Evolutionary conservation across 2,329 filamentous ascomycete species (phyloP), one percentile per base, ranked within the genome.

Genomic region (Ascochyta lentis): DNA sequence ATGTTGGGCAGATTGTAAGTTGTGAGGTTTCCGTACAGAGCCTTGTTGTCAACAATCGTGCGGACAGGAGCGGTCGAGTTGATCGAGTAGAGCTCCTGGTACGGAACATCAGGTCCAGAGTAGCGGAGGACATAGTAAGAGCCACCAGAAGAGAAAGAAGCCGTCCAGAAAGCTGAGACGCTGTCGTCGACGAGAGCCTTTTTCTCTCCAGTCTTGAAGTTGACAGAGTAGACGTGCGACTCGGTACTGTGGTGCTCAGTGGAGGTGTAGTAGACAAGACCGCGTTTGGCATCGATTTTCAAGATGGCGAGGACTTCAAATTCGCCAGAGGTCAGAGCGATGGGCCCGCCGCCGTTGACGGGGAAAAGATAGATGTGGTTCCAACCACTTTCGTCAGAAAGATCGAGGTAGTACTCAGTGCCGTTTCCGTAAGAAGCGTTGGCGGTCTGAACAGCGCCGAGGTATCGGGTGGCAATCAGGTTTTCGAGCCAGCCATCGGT

Each of bases 91-190:
- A 90, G 79, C 59, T 89, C 85, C 66, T 90, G 86, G 73, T 89
- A 89, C 0, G 88, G 87, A 0, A 90, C 84, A 50, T 89, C 83
- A 0, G 88, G 88, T 0, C 88, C 88, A 16, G 77, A 74, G 68
- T 90, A 90, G 47, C 77, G 82, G 3, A 89, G 81, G 38, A 90
- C 83, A 66, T 89, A 89, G 77, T 86, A 90, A 2, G 83, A 83
- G 0, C 83, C 84, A 1, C 75, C 78, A 2, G 83, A 79, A 0
- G 87, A 89, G 74, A 90, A 90, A 0, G 86, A 88, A 0, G 87
- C 87, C 5, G 79, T 80, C 82, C 85, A 90, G 64, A 81, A 83
- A 0, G 81, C 88, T 0, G 85, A 74, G 0, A 83, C 76, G 0
- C 75, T 79, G 49, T 87, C 84, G 49, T 90, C 84, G 4, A 89